Conservation (phyloP, 345 rosid species). For the Fremontodendron californicum region DNA sequence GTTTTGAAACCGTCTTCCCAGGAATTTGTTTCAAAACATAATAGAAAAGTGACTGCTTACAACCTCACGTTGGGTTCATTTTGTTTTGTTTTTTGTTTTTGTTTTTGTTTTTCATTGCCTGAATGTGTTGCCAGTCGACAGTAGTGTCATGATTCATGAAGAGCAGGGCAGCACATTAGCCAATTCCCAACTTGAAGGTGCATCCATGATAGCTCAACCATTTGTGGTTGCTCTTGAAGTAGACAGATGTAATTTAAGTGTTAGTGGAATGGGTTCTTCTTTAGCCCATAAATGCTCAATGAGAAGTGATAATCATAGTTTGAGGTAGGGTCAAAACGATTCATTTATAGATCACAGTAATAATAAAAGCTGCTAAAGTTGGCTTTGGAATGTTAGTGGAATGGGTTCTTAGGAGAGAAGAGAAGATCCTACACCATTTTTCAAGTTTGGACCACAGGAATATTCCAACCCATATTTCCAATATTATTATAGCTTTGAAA, state of each 20-base stretch:
- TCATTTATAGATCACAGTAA: not conserved
- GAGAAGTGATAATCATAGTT: not conserved
- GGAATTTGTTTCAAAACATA: not conserved
- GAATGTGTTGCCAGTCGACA: not conserved
- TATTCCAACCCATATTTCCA: conserved; percentile 1
- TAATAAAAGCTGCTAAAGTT: not conserved
- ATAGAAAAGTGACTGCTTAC: too few relatives aligned
- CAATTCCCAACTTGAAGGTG: not conserved
- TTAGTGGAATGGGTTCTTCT: too few relatives aligned
- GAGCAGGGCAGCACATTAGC: not conserved
- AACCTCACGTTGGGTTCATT: too few relatives aligned
- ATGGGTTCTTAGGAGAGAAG: not conserved
- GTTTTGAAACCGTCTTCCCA: not conserved
- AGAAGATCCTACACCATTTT: not conserved
- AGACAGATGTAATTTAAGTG: not conserved
- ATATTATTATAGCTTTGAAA: not conserved
- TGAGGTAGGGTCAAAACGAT: not conserved
- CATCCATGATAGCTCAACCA: not conserved
- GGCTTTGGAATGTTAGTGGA: conserved; percentile 3
- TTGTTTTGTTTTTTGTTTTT: too few relatives aligned
- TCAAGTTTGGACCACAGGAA: conserved; percentile 2
- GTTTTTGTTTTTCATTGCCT: not conserved
- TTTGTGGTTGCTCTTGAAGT: not conserved
- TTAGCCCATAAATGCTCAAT: not conserved
- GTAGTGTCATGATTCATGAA: not conserved